Conservation (phyloP, 257 asterid genomes). For the Oldenlandia corymbosa region DNA sequence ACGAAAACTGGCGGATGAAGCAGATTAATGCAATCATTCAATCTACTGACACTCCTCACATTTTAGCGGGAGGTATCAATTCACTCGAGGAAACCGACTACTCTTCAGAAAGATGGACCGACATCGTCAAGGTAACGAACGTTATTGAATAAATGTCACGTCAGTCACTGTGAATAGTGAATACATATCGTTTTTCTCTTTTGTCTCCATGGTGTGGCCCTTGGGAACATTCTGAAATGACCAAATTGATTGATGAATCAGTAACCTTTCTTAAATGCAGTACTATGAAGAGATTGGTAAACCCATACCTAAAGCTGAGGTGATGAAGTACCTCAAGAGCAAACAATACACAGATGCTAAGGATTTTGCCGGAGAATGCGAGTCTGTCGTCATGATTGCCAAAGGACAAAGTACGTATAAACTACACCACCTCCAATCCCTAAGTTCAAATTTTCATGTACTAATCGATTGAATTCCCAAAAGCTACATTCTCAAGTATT, state of each 20-base stretch:
- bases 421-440: too few species aligned
- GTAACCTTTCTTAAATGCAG: slow-evolving; percentile 23
- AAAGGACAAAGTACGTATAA: slow-evolving; percentile 75
- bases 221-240: too few species aligned
- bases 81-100: slow-evolving; percentile 85
- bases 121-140: slow-evolving; percentile 59
- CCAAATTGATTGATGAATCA: too few species aligned
- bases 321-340: slow-evolving; percentile 69
- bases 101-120: slow-evolving; percentile 88
- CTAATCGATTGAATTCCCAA: too few species aligned
- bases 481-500: too few species aligned
- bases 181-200: too few species aligned
- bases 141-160: too few species aligned
- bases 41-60: slow-evolving; percentile 69
- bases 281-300: slow-evolving; percentile 89
- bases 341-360: slow-evolving; percentile 73
- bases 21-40: slow-evolving; percentile 75
- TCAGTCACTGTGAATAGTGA: too few species aligned
- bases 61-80: slow-evolving; percentile 87
- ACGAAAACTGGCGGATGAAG: slow-evolving; percentile 92
- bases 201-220: too few species aligned
- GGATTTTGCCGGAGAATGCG: slow-evolving; percentile 87
- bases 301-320: slow-evolving; percentile 77
- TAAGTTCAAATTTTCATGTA: too few species aligned
- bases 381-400: slow-evolving; percentile 90